These are phyloP conservation scores for Stephania cephalantha DNA, from an alignment of 164 flowering plant species.

Conservation along the genomic window DNA sequence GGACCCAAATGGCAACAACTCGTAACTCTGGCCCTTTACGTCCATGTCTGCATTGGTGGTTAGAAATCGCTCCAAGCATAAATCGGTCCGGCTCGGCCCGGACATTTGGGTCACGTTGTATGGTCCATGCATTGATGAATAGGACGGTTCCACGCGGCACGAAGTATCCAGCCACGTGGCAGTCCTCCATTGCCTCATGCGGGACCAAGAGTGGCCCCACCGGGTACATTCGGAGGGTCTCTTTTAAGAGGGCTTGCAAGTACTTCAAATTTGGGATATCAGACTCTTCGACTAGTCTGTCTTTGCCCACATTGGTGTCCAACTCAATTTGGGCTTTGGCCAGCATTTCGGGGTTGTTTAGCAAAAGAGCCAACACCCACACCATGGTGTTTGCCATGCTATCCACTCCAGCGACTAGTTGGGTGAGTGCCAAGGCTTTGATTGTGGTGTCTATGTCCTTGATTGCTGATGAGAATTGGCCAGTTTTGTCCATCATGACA, in stretches of 20 bases:
- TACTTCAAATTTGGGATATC: background rate
- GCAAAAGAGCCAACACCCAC: too few relatives aligned
- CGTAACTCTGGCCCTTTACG: background rate
- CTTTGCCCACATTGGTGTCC: background rate
- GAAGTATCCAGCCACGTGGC: background rate
- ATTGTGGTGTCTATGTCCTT: too few relatives aligned
- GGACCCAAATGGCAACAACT: background rate
- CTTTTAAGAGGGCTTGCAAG: background rate
- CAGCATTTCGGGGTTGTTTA: too few relatives aligned
- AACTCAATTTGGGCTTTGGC: background rate
- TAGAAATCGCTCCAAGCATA: background rate
- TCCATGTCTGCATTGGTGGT: background rate
- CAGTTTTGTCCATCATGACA: too few relatives aligned
- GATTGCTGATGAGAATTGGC: too few relatives aligned
- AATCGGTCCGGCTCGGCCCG: background rate
- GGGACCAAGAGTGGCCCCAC: background rate
- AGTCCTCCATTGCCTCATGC: background rate
- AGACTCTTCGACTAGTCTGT: slow-evolving; percentile 2
- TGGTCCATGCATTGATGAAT: background rate
- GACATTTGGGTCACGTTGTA: slow-evolving; percentile 1
- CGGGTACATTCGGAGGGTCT: background rate
- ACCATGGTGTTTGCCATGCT: too few relatives aligned
- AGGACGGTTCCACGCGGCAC: background rate
- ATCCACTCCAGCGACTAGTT: too few relatives aligned
- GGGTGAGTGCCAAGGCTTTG: too few relatives aligned